Percentiles rank a stretch among this genome's conserved stretches.
These are phyloP conservation scores for Macrocybe gigantea DNA, from an alignment of 768 basidiomycete genomes.

Conservation along the genomic window DNA sequence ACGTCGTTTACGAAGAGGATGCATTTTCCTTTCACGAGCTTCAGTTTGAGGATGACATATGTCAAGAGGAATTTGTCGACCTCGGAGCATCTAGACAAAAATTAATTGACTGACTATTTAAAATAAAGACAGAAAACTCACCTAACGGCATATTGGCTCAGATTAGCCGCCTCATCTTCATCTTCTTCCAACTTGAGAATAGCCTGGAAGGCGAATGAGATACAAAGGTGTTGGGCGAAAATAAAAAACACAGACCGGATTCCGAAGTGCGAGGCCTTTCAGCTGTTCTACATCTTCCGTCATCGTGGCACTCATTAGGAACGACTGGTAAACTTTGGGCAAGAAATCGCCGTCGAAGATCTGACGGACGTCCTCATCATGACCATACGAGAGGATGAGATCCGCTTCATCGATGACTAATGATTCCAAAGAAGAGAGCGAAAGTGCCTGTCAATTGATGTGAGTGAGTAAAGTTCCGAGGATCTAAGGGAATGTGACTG, in stretches of 20 bases:
- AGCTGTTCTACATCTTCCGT: constrained; percentile 91
- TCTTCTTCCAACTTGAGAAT: constrained; percentile 86
- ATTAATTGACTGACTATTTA: constrained; percentile 3
- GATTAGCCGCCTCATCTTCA: constrained; percentile 71
- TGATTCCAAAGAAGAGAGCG: constrained; percentile 63
- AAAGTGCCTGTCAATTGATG: constrained; percentile 44
- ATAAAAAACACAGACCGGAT: constrained; percentile 56
- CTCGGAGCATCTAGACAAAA: constrained; percentile 69
- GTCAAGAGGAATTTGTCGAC: constrained; percentile 95
- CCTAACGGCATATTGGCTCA: constrained; percentile 85
- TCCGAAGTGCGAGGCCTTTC: constrained; percentile 82
- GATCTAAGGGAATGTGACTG: background rate
- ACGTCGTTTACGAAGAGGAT: constrained; percentile 96
- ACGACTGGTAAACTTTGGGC: constrained; percentile 83
- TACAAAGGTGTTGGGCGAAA: background rate
- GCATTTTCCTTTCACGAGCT: constrained; percentile 92
- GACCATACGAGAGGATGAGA: constrained; percentile 93
- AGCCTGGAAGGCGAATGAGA: constrained; percentile 38
- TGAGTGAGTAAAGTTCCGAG: background rate
- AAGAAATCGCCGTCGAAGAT: constrained; percentile 63
- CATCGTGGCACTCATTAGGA: constrained; percentile 97
- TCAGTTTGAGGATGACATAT: constrained; percentile 95
- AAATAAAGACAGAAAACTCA: constrained; percentile 22
- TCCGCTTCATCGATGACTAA: constrained; percentile 98
- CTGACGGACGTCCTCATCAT: constrained; percentile 82